Evolutionary conservation across 2,329 filamentous ascomycete genomes (phyloP).

Genomic region (Paraphoma sp.): DNA sequence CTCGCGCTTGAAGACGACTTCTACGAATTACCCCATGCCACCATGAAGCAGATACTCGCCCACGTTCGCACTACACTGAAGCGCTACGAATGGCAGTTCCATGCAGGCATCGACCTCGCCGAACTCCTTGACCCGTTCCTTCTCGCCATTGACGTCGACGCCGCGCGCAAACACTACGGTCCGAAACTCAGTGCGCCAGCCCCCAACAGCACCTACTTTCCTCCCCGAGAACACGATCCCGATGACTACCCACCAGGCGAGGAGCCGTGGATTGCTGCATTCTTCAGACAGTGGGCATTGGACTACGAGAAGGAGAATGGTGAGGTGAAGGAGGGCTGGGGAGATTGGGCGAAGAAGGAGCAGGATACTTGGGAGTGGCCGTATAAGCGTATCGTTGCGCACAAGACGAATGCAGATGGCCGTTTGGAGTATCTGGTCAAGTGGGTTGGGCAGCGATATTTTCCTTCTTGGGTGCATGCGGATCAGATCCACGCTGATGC

Average conservation of each 20-base stretch:
- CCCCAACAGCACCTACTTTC: conserved; percentile 6
- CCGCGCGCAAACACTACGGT: conserved; percentile 9
- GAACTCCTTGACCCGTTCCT: conserved; percentile 23
- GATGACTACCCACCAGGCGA: conserved; percentile 16
- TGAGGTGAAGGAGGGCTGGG: conserved; percentile 19
- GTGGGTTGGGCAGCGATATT: conserved; percentile 19
- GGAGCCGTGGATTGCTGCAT: conserved; percentile 22
- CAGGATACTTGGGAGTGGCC: conserved; percentile 21
- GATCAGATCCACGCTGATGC: conserved; percentile 8
- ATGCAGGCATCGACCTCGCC: conserved; percentile 18
- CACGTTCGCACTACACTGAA: conserved; percentile 16
- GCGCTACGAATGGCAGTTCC: conserved; percentile 23
- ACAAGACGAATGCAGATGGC: conserved; percentile 9
- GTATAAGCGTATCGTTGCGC: conserved; percentile 17
- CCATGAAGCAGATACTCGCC: conserved; percentile 1
- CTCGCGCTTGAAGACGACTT: conserved; percentile 12
- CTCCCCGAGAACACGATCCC: conserved; percentile 15
- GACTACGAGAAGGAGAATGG: conserved; percentile 22
- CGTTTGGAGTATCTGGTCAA: conserved; percentile 16
- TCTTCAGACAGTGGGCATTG: conserved; percentile 21
- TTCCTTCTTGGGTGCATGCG: conserved; percentile 11
- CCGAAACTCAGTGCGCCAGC: conserved; percentile 7
- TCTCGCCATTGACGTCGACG: conserved; percentile 9
- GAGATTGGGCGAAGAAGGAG: conserved; percentile 11
- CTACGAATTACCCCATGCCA: conserved; percentile 11